These are phyloP conservation scores for Heterobasidion irregulare DNA, from an alignment of 1,284 basidiomycete species.

Conservation along the genomic window DNA sequence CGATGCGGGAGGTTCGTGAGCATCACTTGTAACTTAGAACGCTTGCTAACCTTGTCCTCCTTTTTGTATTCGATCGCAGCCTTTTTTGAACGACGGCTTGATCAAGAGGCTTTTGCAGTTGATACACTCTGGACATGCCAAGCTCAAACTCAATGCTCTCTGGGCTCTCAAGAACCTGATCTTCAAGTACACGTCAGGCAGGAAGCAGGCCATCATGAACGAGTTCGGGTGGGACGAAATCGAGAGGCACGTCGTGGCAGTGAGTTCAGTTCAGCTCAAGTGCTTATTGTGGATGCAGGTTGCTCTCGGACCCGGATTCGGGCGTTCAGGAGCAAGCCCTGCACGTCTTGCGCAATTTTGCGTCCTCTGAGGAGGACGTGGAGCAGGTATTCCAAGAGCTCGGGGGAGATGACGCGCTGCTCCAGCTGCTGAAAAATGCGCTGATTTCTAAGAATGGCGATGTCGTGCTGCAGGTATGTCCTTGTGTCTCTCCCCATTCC, in stretches of 20 bases:
- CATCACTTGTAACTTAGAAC: slow-evolving; percentile 5
- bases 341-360: slow-evolving; percentile 53
- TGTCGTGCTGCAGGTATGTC: slow-evolving; percentile 41
- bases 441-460: slow-evolving; percentile 41
- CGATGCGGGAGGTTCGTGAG: slow-evolving; percentile 53
- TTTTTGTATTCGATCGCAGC: background rate
- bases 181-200: slow-evolving; percentile 46
- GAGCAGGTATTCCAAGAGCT: slow-evolving; percentile 48
- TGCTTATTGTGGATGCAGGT: slow-evolving; percentile 21
- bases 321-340: slow-evolving; percentile 62
- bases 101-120: slow-evolving; percentile 57
- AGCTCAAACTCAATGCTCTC: slow-evolving; percentile 58
- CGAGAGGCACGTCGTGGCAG: slow-evolving; percentile 30
- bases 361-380: slow-evolving; percentile 54
- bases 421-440: slow-evolving; percentile 34
- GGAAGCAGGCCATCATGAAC: slow-evolving; percentile 58
- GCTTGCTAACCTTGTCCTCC: background rate
- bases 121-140: slow-evolving; percentile 40
- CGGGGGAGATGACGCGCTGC: slow-evolving; percentile 30
- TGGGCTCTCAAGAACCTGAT: slow-evolving; percentile 81
- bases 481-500: background rate
- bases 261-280: background rate
- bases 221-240: slow-evolving; percentile 56
- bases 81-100: slow-evolving; percentile 52
- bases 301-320: slow-evolving; percentile 39